Percentiles rank a stretch among this genome's conserved stretches.
These are phyloP conservation scores for Candida ascalaphidarum DNA, from an alignment of 805 yeast genomes.

Conservation along the genomic window DNA sequence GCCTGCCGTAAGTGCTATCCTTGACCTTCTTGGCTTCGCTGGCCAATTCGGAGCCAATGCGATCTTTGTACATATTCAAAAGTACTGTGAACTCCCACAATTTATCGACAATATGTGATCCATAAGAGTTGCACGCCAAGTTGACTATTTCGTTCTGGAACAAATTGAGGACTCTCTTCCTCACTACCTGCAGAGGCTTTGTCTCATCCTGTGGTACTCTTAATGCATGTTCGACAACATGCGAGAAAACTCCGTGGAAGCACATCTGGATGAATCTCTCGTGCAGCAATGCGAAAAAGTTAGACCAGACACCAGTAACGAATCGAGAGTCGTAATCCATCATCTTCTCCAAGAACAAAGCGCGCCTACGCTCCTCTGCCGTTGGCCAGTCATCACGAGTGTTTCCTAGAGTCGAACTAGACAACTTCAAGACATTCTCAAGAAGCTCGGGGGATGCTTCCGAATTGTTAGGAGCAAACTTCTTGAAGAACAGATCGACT, in stretches of 20 bases:
- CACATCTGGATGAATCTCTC: constrained; percentile 67
- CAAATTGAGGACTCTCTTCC: constrained; percentile 63
- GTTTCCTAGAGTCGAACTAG: constrained; percentile 70
- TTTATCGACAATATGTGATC: constrained; percentile 83
- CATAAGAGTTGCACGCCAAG: constrained; percentile 78
- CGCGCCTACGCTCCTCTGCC: constrained; percentile 75
- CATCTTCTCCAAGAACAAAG: constrained; percentile 65
- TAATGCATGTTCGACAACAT: constrained; percentile 60
- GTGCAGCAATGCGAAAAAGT: constrained; percentile 50
- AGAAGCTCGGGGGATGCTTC: constrained; percentile 42
- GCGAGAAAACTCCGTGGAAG: constrained; percentile 84
- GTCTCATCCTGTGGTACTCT: constrained; percentile 42
- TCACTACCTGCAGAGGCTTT: constrained; percentile 40
- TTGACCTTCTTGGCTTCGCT: constrained; percentile 61
- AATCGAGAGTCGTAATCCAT: constrained; percentile 60
- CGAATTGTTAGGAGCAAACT: constrained; percentile 33
- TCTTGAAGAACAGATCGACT: constrained; percentile 34
- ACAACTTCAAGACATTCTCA: constrained; percentile 58
- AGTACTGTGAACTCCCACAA: constrained; percentile 74
- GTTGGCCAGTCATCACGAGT: constrained; percentile 89
- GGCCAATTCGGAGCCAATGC: constrained; percentile 63
- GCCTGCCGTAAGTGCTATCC: constrained; percentile 78
- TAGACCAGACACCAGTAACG: constrained; percentile 48
- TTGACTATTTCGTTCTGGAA: constrained; percentile 46
- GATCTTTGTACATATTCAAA: constrained; percentile 77